These are phyloP conservation scores for Trichoderma citrinoviride DNA, from an alignment of 2,329 filamentous ascomycete species.

Conservation along the genomic window DNA sequence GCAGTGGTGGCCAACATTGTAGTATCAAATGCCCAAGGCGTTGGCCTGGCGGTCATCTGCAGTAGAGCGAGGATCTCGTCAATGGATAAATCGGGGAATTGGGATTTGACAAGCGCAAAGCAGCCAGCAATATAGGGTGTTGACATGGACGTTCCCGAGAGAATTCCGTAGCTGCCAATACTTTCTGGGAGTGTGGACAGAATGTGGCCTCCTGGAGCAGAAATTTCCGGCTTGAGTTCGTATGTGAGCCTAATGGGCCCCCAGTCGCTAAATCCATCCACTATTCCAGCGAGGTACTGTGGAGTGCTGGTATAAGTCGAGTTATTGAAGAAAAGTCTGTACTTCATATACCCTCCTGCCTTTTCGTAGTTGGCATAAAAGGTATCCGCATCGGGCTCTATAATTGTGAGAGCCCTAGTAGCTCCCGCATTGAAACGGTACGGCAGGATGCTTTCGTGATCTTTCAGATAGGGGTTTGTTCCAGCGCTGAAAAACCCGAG, in stretches of 20 bases:
- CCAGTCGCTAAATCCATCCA: slow-evolving; percentile 2
- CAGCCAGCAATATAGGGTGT: slow-evolving; percentile 2
- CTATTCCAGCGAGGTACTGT: not conserved
- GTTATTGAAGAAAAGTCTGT: not conserved
- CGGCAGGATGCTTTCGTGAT: not conserved
- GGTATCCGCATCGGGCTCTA: not conserved
- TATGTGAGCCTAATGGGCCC: not conserved
- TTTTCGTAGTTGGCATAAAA: not conserved
- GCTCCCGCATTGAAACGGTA: not conserved
- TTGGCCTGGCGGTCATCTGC: not conserved
- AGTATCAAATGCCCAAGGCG: not conserved
- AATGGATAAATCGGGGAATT: not conserved
- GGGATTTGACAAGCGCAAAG: not conserved
- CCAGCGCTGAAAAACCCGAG: not conserved
- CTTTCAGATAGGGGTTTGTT: not conserved
- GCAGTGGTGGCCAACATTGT: not conserved
- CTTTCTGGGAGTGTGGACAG: slow-evolving; percentile 1
- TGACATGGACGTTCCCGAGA: slow-evolving; percentile 7
- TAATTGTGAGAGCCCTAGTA: not conserved
- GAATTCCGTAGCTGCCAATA: slow-evolving; percentile 1
- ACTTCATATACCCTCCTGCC: not conserved
- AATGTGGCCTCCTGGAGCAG: slow-evolving; percentile 4
- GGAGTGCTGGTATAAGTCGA: not conserved
- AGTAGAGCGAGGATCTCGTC: not conserved
- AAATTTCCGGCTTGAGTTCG: slow-evolving; percentile 1